These are phyloP conservation scores for Phytophthora litchii DNA, from an alignment of 352 stramenopile species.

Conservation along the genomic window DNA sequence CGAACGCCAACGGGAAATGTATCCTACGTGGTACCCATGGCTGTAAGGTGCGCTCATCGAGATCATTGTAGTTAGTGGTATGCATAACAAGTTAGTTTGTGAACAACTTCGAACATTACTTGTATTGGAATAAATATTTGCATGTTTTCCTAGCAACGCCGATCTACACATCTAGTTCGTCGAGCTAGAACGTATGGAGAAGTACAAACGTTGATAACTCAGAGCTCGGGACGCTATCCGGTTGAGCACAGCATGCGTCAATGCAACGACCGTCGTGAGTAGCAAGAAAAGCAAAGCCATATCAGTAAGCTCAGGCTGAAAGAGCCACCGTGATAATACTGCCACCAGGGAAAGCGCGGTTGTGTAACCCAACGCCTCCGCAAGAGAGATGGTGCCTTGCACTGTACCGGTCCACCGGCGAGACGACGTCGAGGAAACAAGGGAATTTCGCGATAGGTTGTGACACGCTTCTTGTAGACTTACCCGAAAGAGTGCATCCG, in stretches of 20 bases:
- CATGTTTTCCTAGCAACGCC: slow-evolving; percentile 4
- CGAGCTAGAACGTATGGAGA: slow-evolving; percentile 3
- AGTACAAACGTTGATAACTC: slow-evolving; percentile 26
- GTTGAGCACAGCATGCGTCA: slow-evolving; percentile 59
- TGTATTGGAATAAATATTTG: slow-evolving; percentile 38
- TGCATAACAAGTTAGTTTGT: slow-evolving; percentile 21
- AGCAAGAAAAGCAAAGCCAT: slow-evolving; percentile 70
- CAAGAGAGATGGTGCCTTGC: slow-evolving; percentile 52
- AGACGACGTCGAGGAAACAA: slow-evolving; percentile 13
- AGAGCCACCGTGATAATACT: slow-evolving; percentile 68
- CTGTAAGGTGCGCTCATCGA: slow-evolving; percentile 45
- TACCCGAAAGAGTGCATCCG: slow-evolving; percentile 69
- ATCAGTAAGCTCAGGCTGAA: slow-evolving; percentile 53
- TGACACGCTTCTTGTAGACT: slow-evolving; percentile 65
- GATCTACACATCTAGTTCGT: slow-evolving; percentile 1
- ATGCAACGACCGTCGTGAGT: slow-evolving; percentile 57
- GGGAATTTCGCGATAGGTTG: slow-evolving; percentile 30
- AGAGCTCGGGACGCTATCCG: slow-evolving; percentile 30
- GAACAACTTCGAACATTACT: slow-evolving; percentile 6
- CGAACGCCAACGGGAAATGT: slow-evolving; percentile 86
- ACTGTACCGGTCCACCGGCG: slow-evolving; percentile 51
- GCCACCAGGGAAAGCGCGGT: slow-evolving; percentile 56
- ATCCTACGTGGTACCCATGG: slow-evolving; percentile 89
- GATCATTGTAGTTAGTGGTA: slow-evolving; percentile 18
- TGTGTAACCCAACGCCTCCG: slow-evolving; percentile 60